Evolutionary conservation across 2,329 filamentous ascomycete species (phyloP).

Genomic region (Alternaria postmessia): DNA sequence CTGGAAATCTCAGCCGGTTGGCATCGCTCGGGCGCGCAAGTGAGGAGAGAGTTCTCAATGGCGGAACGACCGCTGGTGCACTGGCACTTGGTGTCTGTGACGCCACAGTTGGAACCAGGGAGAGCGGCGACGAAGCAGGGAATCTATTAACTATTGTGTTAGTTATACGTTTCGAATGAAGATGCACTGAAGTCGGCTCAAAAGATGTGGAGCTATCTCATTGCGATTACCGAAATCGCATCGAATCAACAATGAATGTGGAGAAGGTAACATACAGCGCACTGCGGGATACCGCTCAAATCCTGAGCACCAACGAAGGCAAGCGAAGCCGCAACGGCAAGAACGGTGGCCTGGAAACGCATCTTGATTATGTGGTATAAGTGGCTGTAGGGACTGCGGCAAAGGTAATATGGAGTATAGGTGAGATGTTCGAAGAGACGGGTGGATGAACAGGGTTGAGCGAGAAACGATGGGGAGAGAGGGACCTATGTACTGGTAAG

Average conservation of each 20-base stretch:
- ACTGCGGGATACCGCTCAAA: conserved; percentile 38
- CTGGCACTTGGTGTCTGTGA: conserved; percentile 61
- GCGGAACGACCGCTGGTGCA: conserved; percentile 55
- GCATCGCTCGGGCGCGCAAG: conserved; percentile 52
- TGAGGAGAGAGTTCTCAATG: conserved; percentile 51
- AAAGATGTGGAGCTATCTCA: background rate
- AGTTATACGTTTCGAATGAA: background rate
- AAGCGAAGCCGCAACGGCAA: conserved; percentile 38
- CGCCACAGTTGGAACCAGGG: conserved; percentile 56
- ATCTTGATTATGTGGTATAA: conserved; percentile 27
- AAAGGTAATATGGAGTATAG: conserved; percentile 2
- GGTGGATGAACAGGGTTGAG: background rate
- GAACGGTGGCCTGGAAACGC: conserved; percentile 39
- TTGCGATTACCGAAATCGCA: background rate
- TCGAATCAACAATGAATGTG: background rate
- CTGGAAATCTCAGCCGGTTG: conserved; percentile 47
- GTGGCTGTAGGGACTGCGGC: background rate
- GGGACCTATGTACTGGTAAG: conserved; percentile 1
- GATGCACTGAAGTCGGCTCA: background rate
- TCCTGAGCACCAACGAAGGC: conserved; percentile 41
- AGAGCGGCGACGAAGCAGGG: conserved; percentile 60
- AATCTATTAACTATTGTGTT: conserved; percentile 41
- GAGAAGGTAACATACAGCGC: conserved; percentile 42
- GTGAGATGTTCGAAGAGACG: background rate
- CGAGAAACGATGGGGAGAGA: background rate